Base-by-base conservation (phyloP, 192 early-diverging fungal genomes). In the Umbelopsis sp. region DNA sequence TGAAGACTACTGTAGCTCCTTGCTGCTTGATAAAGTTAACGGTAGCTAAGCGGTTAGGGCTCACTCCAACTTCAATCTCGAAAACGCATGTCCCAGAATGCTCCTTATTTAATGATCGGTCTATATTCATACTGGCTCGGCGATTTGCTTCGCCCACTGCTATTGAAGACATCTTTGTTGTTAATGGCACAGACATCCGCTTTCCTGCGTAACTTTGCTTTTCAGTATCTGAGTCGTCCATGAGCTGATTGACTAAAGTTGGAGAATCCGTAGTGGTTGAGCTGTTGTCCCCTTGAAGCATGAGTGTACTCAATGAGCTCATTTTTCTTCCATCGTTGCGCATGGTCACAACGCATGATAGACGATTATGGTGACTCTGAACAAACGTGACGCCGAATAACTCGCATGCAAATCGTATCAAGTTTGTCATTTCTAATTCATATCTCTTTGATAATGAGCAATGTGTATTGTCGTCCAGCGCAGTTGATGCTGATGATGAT, bases 341-440 rank as follows among this genome's bases (percentile, higher is more conserved):
- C 12, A 78, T 46, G 20, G 70, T 49, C 27, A 78, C 46, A 3
- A 78, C 67, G 49, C 76, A 78, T 9, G 25, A 22, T 10, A 78
- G 49, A 22, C 52, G 71, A 21, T 51, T 61, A 18, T 45, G 53
- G 7, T 67, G 61, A 41, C 64, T 68, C 35, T 72, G 71, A n/a
- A 64, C 49, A 49, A 73, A 78, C 2, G 71, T 78, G 41, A 78
- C 61, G 3, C 76, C 76, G 18, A 78, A 68, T 7, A 78, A 69
- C 48, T 78, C 76, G 18, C 76, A 78, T 5, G 68, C 68, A 18
- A 64, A 47, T 22, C 68, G 47, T n/a, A 78, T 68, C 2, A 78
- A 41, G 9, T 70, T 16, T 44, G 73, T 65, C 71, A 78, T 49
- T 71, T 71, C 70, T n/a, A 35, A 23, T 48, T 71, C 70, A 20